phyloP scores from a whole-genome alignment of 257 asterid genomes.

The Ilex asprella region DNA sequence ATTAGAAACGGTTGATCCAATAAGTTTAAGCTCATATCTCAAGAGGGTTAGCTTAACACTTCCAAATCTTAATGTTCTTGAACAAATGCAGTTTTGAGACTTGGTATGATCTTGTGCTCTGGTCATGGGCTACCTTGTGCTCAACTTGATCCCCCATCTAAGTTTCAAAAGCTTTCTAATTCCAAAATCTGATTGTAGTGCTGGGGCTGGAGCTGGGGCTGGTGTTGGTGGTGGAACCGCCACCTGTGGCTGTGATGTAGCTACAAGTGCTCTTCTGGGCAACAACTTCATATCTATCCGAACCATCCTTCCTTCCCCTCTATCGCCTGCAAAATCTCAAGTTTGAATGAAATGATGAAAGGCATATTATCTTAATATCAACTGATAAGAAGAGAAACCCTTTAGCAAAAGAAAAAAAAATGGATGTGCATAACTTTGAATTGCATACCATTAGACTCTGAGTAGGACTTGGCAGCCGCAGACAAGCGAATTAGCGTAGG shows the following conservation, averaged over 20 bases:
- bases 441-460: conserved; percentile 30
- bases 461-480: conserved; percentile 45
- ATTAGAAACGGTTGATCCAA: too few relatives aligned
- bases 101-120: too few relatives aligned
- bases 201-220: background rate
- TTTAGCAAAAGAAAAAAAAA: background rate
- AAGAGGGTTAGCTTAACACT: too few relatives aligned
- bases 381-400: background rate
- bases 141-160: too few relatives aligned
- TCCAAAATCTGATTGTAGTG: conserved; percentile 3
- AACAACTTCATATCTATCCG: conserved; percentile 11
- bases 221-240: conserved; percentile 17
- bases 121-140: too few relatives aligned
- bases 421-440: background rate
- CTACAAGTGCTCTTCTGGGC: conserved; percentile 59
- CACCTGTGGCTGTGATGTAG: conserved; percentile 10
- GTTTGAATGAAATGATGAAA: background rate
- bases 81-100: too few relatives aligned
- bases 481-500: conserved; percentile 64
- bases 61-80: too few relatives aligned
- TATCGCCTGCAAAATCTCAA: conserved; percentile 25
- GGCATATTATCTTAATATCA: too few relatives aligned
- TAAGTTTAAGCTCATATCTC: too few relatives aligned
- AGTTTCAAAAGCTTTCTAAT: too few relatives aligned
- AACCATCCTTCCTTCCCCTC: conserved; percentile 12